Evolutionary conservation across 106 monocot species (phyloP).

Genomic region (Apostasia shenzhenica): DNA sequence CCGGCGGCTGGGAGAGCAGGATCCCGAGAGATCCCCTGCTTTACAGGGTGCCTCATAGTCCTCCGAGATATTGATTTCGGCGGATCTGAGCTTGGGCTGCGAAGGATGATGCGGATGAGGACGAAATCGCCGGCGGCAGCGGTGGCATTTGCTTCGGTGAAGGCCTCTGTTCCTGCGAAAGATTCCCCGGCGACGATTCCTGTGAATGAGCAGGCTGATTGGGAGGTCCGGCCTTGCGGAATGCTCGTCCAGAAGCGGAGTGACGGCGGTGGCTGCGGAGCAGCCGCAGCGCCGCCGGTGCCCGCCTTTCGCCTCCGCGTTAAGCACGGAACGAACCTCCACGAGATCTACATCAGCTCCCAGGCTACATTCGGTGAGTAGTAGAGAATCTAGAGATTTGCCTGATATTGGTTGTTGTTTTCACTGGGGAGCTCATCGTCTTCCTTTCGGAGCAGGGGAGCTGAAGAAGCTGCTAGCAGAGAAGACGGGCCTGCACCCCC

Average conservation of each 20-base stretch:
- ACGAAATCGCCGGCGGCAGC: conserved; percentile 6
- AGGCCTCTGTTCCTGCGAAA: conserved; percentile 7
- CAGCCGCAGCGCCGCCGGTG: conserved; percentile 18
- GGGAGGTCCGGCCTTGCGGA: conserved; percentile 84
- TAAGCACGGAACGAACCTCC: conserved; percentile 51
- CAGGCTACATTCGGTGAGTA: conserved; percentile 73
- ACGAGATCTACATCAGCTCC: conserved; percentile 80
- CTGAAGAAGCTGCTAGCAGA: conserved; percentile 67
- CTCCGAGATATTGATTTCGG: neutral
- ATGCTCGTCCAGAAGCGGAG: conserved; percentile 89
- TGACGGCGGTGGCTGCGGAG: conserved; percentile 10
- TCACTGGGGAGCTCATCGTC: neutral
- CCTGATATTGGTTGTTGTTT: neutral
- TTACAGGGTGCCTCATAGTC: no score
- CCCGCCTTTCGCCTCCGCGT: conserved; percentile 75
- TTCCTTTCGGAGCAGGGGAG: conserved; percentile 36
- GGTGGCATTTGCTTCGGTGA: neutral
- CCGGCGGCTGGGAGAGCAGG: no score
- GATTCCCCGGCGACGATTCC: conserved; percentile 12
- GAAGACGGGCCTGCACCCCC: conserved; percentile 54
- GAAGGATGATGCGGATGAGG: conserved; percentile 29
- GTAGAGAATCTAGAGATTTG: no score
- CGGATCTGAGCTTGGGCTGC: neutral
- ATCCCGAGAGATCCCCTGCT: no score
- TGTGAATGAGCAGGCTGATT: conserved; percentile 30